Percentiles rank a stretch among this genome's conserved stretches.
Evolutionary conservation across 345 rosid species (phyloP).

Genomic region (Acer negundo): DNA sequence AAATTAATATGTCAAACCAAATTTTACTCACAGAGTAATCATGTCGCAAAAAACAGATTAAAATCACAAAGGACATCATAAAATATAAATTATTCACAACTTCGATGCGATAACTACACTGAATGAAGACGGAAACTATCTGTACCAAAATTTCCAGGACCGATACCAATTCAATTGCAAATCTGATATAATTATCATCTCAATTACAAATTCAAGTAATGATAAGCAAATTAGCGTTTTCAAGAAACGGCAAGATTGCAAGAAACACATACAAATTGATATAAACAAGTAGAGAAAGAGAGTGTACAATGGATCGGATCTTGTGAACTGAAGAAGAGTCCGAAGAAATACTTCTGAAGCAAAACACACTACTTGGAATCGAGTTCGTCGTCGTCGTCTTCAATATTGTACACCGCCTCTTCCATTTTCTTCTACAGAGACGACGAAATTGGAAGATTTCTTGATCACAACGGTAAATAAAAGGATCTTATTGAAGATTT

Average conservation of each 20-base stretch:
- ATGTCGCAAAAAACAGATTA: not conserved
- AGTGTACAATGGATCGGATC: conserved; percentile 78
- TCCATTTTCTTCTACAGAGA: conserved; percentile 29
- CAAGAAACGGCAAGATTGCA: not conserved
- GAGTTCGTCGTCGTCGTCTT: conserved; percentile 62
- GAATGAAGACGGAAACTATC: not conserved
- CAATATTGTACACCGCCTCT: conserved; percentile 37
- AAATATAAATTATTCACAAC: not conserved
- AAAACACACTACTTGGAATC: conserved; percentile 63
- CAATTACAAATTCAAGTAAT: not conserved
- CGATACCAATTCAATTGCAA: not conserved
- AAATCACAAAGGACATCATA: not conserved
- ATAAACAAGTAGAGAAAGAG: not conserved
- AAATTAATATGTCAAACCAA: not conserved
- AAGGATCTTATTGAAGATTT: not conserved
- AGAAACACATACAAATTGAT: not conserved
- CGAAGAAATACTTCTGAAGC: conserved; percentile 78
- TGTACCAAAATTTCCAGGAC: not conserved
- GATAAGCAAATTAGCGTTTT: not conserved
- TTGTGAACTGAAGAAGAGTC: conserved; percentile 63
- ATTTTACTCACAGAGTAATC: not conserved
- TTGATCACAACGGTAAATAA: not conserved
- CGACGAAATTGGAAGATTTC: not conserved
- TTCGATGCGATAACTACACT: not conserved
- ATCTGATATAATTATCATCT: not conserved